Conservation (phyloP, 805 yeast species). For the Saccharomycopsis sp. region DNA sequence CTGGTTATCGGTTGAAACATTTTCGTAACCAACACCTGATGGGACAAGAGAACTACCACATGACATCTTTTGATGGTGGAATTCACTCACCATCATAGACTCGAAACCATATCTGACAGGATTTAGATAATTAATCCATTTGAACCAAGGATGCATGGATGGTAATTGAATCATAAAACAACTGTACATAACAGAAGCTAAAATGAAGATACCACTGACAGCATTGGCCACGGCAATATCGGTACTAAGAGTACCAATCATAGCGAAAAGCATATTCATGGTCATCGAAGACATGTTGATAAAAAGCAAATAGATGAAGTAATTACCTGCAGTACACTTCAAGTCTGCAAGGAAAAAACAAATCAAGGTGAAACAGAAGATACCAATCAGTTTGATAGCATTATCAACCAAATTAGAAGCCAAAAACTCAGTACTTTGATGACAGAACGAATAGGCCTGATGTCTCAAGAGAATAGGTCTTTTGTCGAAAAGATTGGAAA, state of each 20-base stretch:
- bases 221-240: conserved; percentile 53
- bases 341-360: conserved; percentile 53
- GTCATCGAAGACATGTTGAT: conserved; percentile 38
- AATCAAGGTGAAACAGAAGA: conserved; percentile 40
- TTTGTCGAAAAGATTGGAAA: conserved; percentile 39
- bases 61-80: conserved; percentile 46
- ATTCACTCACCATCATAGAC: conserved; percentile 58
- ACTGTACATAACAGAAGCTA: conserved; percentile 51
- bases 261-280: conserved; percentile 47
- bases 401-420: conserved; percentile 55
- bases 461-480: conserved; percentile 66
- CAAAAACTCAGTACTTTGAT: conserved; percentile 68
- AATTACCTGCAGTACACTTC: conserved; percentile 43
- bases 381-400: conserved; percentile 49
- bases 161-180: conserved; percentile 58
- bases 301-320: conserved; percentile 46
- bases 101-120: conserved; percentile 58
- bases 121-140: conserved; percentile 55
- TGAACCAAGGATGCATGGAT: conserved; percentile 65
- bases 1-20: conserved; percentile 32
- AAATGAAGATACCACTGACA: conserved; percentile 47
- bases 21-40: conserved; percentile 46
- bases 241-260: conserved; percentile 45
- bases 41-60: conserved; percentile 57
- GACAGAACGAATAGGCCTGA: conserved; percentile 62